phyloP scores from a whole-genome alignment of 2,329 filamentous ascomycete species.

The Macroventuria anomochaeta region DNA sequence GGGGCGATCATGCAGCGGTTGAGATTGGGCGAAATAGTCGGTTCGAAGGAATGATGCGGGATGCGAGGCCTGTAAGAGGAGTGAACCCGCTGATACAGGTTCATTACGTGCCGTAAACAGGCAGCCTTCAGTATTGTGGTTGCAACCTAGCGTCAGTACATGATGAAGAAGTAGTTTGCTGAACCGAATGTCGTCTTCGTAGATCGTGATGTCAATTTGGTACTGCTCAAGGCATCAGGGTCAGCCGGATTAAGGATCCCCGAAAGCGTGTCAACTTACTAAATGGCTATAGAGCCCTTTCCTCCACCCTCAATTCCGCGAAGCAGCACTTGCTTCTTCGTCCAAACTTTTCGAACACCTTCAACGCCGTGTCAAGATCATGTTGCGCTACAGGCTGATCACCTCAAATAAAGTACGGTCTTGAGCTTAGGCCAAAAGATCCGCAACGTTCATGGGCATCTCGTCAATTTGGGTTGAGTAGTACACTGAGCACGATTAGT shows the following conservation, averaged over 20 bases:
- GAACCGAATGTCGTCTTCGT: background rate
- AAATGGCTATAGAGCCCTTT: slow-evolving; percentile 43
- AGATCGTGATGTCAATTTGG: slow-evolving; percentile 17
- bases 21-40: slow-evolving; percentile 36
- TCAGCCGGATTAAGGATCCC: background rate
- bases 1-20: slow-evolving; percentile 22
- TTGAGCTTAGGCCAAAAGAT: slow-evolving; percentile 37
- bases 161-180: background rate
- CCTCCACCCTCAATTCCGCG: slow-evolving; percentile 40
- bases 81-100: slow-evolving; percentile 7
- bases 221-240: slow-evolving; percentile 8
- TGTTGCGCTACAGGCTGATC: too few species aligned
- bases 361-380: slow-evolving; percentile 4
- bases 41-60: slow-evolving; percentile 12
- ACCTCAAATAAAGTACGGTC: too few species aligned
- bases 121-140: background rate
- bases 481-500: slow-evolving; percentile 69
- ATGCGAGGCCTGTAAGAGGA: background rate
- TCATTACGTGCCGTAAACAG: slow-evolving; percentile 1
- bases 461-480: slow-evolving; percentile 97
- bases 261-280: slow-evolving; percentile 27
- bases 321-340: slow-evolving; percentile 25
- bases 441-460: slow-evolving; percentile 89
- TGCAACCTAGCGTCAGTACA: background rate
- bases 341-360: slow-evolving; percentile 3